Conservation (phyloP, 306 rosid species). For the Casuarina glauca region DNA sequence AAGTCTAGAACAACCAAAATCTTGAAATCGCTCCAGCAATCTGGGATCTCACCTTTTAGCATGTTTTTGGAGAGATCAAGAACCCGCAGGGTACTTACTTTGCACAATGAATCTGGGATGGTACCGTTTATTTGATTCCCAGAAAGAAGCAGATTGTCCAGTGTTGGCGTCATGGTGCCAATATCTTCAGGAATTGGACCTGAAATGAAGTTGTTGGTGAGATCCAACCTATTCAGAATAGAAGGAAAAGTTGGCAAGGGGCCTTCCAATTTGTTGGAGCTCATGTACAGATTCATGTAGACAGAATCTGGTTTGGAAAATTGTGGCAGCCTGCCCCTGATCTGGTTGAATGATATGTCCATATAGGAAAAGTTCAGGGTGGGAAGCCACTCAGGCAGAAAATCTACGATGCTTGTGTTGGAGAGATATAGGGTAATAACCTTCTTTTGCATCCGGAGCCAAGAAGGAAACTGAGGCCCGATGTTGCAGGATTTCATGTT, state of each 20-base stretch:
- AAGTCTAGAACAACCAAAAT: constrained; percentile 20
- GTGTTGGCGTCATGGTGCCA: constrained; percentile 17
- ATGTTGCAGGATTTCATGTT: constrained; percentile 12
- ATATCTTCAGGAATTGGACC: constrained; percentile 25
- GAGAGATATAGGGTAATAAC: constrained; percentile 17
- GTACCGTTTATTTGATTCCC: constrained; percentile 19
- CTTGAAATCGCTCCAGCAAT: constrained; percentile 21
- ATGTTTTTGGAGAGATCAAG: constrained; percentile 34
- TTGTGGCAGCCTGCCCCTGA: constrained; percentile 13
- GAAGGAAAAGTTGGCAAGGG: constrained; percentile 22
- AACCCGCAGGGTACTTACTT: constrained; percentile 3
- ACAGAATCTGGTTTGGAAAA: constrained; percentile 4
- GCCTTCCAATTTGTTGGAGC: constrained; percentile 23
- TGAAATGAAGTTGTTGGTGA: constrained; percentile 21
- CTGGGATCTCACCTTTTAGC: constrained; percentile 24
- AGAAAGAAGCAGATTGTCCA: constrained; percentile 10
- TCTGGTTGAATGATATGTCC: constrained; percentile 13
- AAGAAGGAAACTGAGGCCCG: constrained; percentile 17
- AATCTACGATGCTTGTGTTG: constrained; percentile 22
- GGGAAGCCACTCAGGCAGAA: constrained; percentile 20
- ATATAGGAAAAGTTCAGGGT: neutral
- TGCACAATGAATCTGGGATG: constrained; percentile 25
- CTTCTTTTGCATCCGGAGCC: constrained; percentile 12
- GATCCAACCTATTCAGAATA: constrained; percentile 22
- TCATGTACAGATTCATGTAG: constrained; percentile 27